Evolutionary conservation across 2,329 filamentous ascomycete genomes (phyloP).

Genomic region (Ascochyta viciae-villosae): DNA sequence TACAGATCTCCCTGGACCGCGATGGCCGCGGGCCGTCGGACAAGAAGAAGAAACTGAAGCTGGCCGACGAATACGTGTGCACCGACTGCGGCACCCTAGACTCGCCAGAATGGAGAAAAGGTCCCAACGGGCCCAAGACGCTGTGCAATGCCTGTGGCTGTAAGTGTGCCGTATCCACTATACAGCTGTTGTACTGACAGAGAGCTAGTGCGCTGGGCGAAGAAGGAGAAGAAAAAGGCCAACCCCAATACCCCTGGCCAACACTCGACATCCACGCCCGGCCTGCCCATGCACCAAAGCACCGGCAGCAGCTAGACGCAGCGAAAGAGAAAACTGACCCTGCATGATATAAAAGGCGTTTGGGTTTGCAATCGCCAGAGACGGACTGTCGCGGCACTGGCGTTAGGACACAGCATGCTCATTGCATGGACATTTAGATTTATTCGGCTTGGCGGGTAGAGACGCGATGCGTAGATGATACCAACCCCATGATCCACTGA

Average conservation of each 20-base stretch:
- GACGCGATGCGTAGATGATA: neutral
- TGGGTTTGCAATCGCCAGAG: too few species aligned
- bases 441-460: neutral
- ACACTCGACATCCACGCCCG: slow-evolving; percentile 28
- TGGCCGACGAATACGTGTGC: slow-evolving; percentile 86
- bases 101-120: slow-evolving; percentile 95
- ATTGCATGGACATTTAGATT: too few species aligned
- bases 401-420: neutral
- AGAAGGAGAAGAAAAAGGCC: slow-evolving; percentile 77
- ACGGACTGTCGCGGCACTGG: neutral
- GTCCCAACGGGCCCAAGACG: slow-evolving; percentile 90
- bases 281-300: slow-evolving; percentile 39
- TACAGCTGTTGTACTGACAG: neutral
- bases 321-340: neutral
- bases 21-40: slow-evolving; percentile 73
- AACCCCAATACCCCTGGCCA: slow-evolving; percentile 22
- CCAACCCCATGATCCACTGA: neutral
- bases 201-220: slow-evolving; percentile 62
- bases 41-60: slow-evolving; percentile 86
- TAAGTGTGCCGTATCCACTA: slow-evolving; percentile 45
- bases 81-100: slow-evolving; percentile 94
- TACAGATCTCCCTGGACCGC: slow-evolving; percentile 81
- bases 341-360: neutral
- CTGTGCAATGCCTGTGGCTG: slow-evolving; percentile 95
- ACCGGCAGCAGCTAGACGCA: slow-evolving; percentile 40